Evolutionary conservation across 1,284 basidiomycete species (phyloP), one percentile per base, ranked within the genome.

Genomic region (Sanghuangporus sanghuang): DNA sequence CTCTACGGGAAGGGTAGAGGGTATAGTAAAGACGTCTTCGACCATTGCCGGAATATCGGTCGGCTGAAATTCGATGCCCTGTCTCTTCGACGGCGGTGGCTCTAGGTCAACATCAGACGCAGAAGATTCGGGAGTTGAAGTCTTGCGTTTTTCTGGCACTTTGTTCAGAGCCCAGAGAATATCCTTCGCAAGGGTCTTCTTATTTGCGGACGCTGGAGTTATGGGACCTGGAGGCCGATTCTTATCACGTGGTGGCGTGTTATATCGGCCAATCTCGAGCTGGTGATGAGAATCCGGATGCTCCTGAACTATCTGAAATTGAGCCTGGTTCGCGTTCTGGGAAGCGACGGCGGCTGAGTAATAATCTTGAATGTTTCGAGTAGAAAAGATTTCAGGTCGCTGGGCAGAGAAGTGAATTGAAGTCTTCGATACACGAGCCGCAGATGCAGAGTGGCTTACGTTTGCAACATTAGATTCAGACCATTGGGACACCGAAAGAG

Each of bases 91-190:
- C 56, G 46, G 14, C 21, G 21, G 7, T 61, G 39, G 57, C n/a
- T 40, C 27, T 40, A 18, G 23, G 16, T 58, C 50, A 44, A 53
- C 27, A n/a, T 53, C 42, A 18, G 39, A 57, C 8, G 63, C 23
- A n/a, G 50, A 5, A 23, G 57, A 50, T 14, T 27, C 42, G 21
- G 35, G 38, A 12, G 32, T 42, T 11, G 23, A 35, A 36, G 64
- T 44, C 21, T 66, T 68, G 23, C 66, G 57, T 49, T 68, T 68
- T 11, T 54, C 42, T 16, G 64, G 62, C 14, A 61, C 42, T 9
- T 35, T 57, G 23, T 49, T 61, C 18, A 69, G 57, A 9, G 68
- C 68, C 14, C 67, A 46, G 3, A 69, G 57, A 9, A 69, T 63
- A 49, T 66, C 65, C 35, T 64, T 56, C 9, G 68, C 68, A n/a